These are phyloP conservation scores for Casuarina equisetifolia DNA, from an alignment of 306 rosid species.

Conservation along the genomic window DNA sequence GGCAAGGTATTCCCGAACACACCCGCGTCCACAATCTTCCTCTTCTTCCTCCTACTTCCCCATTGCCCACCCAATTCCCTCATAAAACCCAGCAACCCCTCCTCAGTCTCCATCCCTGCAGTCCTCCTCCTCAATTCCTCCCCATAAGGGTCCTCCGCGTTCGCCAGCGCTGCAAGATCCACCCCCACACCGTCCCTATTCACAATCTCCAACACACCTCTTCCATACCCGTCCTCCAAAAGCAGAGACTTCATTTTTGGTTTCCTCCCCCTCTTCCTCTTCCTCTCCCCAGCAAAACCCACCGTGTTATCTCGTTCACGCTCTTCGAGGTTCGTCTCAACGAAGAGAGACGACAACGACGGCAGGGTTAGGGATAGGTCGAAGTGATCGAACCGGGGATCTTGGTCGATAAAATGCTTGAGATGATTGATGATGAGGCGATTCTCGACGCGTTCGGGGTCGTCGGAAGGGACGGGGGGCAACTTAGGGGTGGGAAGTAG, in stretches of 20 bases:
- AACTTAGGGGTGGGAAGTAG: slow-evolving; percentile 47
- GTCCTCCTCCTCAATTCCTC: slow-evolving; percentile 65
- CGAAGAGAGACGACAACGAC: neutral
- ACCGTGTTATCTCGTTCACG: slow-evolving; percentile 7
- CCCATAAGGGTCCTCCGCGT: slow-evolving; percentile 53
- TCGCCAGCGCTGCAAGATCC: slow-evolving; percentile 42
- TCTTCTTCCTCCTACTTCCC: slow-evolving; percentile 85
- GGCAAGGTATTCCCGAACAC: slow-evolving; percentile 70
- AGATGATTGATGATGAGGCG: slow-evolving; percentile 60
- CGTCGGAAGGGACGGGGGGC: slow-evolving; percentile 39
- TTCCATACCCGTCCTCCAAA: slow-evolving; percentile 41
- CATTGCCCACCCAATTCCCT: slow-evolving; percentile 78
- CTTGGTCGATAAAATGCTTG: slow-evolving; percentile 54
- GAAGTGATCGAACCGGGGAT: slow-evolving; percentile 64
- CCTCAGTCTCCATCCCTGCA: slow-evolving; percentile 58
- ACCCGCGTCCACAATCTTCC: slow-evolving; percentile 70
- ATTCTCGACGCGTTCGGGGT: slow-evolving; percentile 49
- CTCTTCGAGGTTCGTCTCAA: neutral
- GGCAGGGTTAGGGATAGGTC: slow-evolving; percentile 28
- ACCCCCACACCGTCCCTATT: slow-evolving; percentile 49
- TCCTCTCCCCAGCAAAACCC: slow-evolving; percentile 32
- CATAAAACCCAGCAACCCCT: slow-evolving; percentile 66
- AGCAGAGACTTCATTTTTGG: slow-evolving; percentile 52
- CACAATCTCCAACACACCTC: slow-evolving; percentile 31
- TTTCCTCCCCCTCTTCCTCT: slow-evolving; percentile 81